These are phyloP conservation scores for Hericium erinaceus DNA, from an alignment of 768 basidiomycete species.

Conservation along the genomic window DNA sequence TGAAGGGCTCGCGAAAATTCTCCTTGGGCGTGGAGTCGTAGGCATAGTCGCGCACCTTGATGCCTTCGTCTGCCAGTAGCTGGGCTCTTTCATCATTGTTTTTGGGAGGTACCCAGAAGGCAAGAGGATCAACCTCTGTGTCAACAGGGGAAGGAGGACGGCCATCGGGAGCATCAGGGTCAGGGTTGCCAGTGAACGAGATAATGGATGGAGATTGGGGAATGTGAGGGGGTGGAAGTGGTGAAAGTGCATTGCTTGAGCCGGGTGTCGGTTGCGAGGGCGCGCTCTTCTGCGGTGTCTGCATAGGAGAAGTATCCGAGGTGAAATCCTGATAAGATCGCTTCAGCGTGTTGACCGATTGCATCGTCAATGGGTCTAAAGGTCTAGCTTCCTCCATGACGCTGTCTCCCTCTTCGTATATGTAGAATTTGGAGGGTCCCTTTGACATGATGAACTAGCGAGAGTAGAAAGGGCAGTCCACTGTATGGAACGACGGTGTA, in stretches of 20 bases:
- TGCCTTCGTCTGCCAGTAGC: constrained; percentile 14
- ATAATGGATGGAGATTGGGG: not conserved
- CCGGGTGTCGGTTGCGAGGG: not conserved
- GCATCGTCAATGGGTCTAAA: too few species aligned
- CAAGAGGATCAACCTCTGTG: not conserved
- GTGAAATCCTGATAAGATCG: not conserved
- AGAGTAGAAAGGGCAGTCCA: too few species aligned
- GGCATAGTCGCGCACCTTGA: constrained; percentile 26
- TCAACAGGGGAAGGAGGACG: not conserved
- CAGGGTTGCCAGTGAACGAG: not conserved
- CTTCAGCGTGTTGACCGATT: not conserved
- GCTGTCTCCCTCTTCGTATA: not conserved
- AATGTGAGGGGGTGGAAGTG: not conserved
- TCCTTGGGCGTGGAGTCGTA: constrained; percentile 9
- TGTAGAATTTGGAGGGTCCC: not conserved
- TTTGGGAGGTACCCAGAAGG: not conserved
- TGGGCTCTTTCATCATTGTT: not conserved
- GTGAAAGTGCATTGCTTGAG: not conserved
- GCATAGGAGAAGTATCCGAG: not conserved
- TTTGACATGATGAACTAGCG: not conserved
- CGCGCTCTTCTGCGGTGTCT: too few species aligned
- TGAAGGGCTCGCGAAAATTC: constrained; percentile 18
- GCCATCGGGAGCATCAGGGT: not conserved
- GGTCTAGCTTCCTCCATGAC: too few species aligned
- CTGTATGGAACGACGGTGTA: not conserved